phyloP scores from a whole-genome alignment of 1,139 yeast genomes.

The Magnusiomyces sp. region DNA sequence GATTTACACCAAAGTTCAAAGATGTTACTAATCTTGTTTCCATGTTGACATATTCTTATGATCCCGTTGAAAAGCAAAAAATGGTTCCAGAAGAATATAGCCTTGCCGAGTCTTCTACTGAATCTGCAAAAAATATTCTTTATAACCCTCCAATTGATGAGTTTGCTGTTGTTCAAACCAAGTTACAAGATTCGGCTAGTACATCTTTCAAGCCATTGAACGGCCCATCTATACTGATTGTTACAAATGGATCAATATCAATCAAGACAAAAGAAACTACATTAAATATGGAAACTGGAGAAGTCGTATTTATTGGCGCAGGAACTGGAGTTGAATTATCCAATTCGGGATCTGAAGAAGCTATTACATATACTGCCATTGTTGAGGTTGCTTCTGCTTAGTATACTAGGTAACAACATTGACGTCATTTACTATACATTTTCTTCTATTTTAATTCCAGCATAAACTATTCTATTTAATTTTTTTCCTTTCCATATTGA shows the following conservation, averaged over 20 bases:
- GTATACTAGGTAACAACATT: not conserved
- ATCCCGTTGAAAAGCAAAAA: conserved; percentile 86
- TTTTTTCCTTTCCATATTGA: not conserved
- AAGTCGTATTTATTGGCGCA: conserved; percentile 80
- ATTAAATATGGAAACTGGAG: conserved; percentile 49
- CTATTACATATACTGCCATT: conserved; percentile 23
- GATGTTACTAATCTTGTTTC: conserved; percentile 84
- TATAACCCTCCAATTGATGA: conserved; percentile 97
- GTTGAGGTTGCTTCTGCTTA: conserved; percentile 15
- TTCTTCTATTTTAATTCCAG: not conserved
- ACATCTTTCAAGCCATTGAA: conserved; percentile 45
- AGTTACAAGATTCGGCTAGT: conserved; percentile 32
- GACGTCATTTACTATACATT: not conserved
- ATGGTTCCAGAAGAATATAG: conserved; percentile 62
- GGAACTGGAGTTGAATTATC: conserved; percentile 57
- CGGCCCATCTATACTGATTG: conserved; percentile 85
- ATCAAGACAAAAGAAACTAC: conserved; percentile 38
- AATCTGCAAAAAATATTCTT: conserved; percentile 41
- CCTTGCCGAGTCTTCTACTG: conserved; percentile 61
- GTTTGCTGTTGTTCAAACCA: conserved; percentile 79
- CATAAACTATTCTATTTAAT: not conserved
- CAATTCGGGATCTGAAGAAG: conserved; percentile 29
- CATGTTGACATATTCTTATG: conserved; percentile 85
- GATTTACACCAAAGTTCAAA: conserved; percentile 96
- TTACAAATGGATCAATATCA: conserved; percentile 72